Evolutionary conservation across 768 basidiomycete genomes (phyloP).

Genomic region (Fomitopsis serialis): DNA sequence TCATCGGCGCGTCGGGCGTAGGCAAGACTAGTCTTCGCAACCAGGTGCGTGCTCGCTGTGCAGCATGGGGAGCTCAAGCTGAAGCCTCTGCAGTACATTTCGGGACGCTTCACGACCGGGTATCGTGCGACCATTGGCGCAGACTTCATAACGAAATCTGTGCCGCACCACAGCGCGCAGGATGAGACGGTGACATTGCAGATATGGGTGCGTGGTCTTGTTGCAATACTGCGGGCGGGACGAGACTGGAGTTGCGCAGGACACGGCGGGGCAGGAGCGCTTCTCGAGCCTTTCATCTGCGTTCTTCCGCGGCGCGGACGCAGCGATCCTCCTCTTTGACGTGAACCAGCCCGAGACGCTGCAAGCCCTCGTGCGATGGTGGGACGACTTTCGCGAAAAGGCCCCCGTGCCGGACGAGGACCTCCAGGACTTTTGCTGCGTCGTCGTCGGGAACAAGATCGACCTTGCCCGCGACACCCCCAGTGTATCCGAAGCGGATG

Average conservation of each 20-base stretch:
- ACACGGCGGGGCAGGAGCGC: constrained; percentile 85
- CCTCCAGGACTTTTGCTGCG: constrained; percentile 58
- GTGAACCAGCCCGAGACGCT: constrained; percentile 64
- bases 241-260: constrained; percentile 34
- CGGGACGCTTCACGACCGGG: constrained; percentile 65
- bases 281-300: constrained; percentile 79
- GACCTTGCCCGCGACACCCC: constrained; percentile 40
- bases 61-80: background rate
- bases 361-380: constrained; percentile 62
- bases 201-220: constrained; percentile 46
- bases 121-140: constrained; percentile 86
- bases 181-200: constrained; percentile 61
- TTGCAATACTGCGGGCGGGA: background rate
- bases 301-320: constrained; percentile 84
- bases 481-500: constrained; percentile 37
- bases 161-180: constrained; percentile 53
- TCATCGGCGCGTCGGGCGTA: constrained; percentile 80
- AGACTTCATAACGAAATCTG: constrained; percentile 78
- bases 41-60: constrained; percentile 43
- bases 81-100: constrained; percentile 52
- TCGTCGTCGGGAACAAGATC: constrained; percentile 71
- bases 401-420: constrained; percentile 67
- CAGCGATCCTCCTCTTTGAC: constrained; percentile 77
- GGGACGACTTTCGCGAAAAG: constrained; percentile 64
- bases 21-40: constrained; percentile 79